These are phyloP conservation scores for Gypsophila paniculata DNA, from an alignment of 179 eudicot genomes.

Conservation along the genomic window DNA sequence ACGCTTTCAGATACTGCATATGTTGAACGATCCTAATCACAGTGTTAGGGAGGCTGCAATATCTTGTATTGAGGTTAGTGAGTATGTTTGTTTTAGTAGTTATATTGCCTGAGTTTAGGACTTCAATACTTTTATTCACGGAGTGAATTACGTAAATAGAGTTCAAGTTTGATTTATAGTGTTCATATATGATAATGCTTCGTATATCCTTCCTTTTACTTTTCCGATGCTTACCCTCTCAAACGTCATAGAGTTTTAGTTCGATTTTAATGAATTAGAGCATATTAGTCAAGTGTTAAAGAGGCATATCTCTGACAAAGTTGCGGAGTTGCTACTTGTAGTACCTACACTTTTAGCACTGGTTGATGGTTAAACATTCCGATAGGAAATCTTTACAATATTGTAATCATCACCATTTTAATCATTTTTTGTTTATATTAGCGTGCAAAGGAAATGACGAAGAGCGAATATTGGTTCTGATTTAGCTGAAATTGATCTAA, in stretches of 20 bases:
- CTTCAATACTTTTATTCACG: not conserved
- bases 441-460: not conserved
- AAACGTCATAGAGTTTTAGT: not conserved
- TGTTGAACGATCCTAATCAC: conserved; percentile 91
- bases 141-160: not conserved
- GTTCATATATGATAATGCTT: too few relatives aligned
- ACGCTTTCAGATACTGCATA: conserved; percentile 73
- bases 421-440: too few relatives aligned
- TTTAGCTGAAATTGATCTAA: not conserved
- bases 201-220: too few relatives aligned
- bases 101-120: not conserved
- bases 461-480: not conserved
- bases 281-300: not conserved
- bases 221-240: not conserved
- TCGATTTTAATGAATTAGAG: not conserved
- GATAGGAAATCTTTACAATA: too few relatives aligned
- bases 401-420: too few relatives aligned
- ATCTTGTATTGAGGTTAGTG: conserved; percentile 86
- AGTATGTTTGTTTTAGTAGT: not conserved
- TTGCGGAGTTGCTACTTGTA: not conserved
- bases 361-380: too few relatives aligned
- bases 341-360: too few relatives aligned
- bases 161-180: not conserved
- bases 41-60: conserved; percentile 92
- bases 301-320: not conserved